A percentile compares a stretch with the other conserved stretches of the same genome.
phyloP scores from a whole-genome alignment of 1,139 yeast genomes.

The Taiozyma sp. region DNA sequence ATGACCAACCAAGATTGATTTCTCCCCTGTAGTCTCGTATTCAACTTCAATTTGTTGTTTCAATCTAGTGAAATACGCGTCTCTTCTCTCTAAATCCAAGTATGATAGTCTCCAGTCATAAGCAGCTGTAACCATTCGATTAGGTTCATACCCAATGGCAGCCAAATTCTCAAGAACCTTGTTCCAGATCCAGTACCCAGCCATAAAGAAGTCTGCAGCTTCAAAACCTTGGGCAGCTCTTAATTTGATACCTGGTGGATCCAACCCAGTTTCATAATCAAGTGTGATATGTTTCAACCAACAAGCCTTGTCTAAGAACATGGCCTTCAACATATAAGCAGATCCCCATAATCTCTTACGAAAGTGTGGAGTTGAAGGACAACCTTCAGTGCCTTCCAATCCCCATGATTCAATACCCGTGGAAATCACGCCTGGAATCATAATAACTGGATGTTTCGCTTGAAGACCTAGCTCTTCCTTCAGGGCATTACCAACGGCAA shows the following conservation, averaged over 20 bases:
- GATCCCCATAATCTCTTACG: conserved; percentile 95
- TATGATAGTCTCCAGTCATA: conserved; percentile 96
- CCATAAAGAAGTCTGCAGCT: conserved; percentile 92
- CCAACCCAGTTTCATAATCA: conserved; percentile 87
- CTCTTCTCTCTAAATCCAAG: conserved; percentile 80
- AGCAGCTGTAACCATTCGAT: conserved; percentile 84
- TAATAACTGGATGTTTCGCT: conserved; percentile 70
- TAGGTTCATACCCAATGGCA: conserved; percentile 89
- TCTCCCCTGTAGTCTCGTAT: conserved; percentile 50
- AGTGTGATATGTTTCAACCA: conserved; percentile 91
- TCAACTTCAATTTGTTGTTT: conserved; percentile 65
- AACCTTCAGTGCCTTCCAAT: conserved; percentile 60
- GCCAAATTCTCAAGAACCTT: conserved; percentile 89
- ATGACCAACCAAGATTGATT: conserved; percentile 79
- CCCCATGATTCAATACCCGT: conserved; percentile 97
- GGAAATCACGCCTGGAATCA: conserved; percentile 95
- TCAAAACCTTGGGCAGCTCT: conserved; percentile 97
- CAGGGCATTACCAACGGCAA: conserved; percentile 79
- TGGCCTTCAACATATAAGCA: conserved; percentile 87
- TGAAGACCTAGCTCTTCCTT: conserved; percentile 42
- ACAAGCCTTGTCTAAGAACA: conserved; percentile 87
- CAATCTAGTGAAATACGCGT: conserved; percentile 73
- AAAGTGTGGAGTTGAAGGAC: conserved; percentile 81
- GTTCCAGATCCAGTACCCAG: conserved; percentile 99
- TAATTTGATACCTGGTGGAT: conserved; percentile 73